phyloP scores from a whole-genome alignment of 768 basidiomycete species.

The Podaxis mareebaensis region DNA sequence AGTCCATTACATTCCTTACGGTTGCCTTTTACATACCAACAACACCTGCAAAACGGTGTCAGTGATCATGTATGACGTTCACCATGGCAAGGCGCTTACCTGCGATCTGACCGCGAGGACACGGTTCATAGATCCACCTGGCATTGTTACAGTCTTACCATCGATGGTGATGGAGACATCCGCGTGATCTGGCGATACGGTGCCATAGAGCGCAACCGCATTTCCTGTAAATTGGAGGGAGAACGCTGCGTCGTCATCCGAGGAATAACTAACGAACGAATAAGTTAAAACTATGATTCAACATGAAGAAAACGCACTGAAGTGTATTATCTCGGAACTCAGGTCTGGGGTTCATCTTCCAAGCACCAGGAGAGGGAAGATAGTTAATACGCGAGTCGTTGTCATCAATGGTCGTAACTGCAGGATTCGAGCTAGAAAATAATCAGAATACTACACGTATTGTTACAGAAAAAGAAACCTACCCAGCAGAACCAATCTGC shows the following conservation, averaged over 20 bases:
- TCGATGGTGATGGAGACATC: slow-evolving; percentile 48
- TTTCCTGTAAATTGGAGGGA: slow-evolving; percentile 48
- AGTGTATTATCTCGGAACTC: slow-evolving; percentile 38
- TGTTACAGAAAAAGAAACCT: slow-evolving; percentile 17
- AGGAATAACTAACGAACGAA: slow-evolving; percentile 36
- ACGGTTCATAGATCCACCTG: slow-evolving; percentile 36
- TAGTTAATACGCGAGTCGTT: slow-evolving; percentile 38
- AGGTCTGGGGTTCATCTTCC: slow-evolving; percentile 32
- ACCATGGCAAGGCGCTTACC: slow-evolving; percentile 15
- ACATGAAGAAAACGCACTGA: slow-evolving; percentile 37
- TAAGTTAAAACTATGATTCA: background rate
- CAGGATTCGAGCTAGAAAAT: slow-evolving; percentile 24
- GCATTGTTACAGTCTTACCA: slow-evolving; percentile 32
- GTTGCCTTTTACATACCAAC: slow-evolving; percentile 27
- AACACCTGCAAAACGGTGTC: slow-evolving; percentile 27
- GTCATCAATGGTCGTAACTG: slow-evolving; percentile 41
- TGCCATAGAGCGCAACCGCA: slow-evolving; percentile 55
- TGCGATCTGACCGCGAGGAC: slow-evolving; percentile 24
- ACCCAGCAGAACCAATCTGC: slow-evolving; percentile 39
- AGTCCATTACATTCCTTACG: background rate
- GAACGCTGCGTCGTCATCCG: slow-evolving; percentile 39
- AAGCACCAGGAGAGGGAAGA: slow-evolving; percentile 34
- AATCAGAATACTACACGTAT: background rate
- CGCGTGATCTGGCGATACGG: slow-evolving; percentile 52
- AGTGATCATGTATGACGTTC: background rate